A percentile compares a stretch with the other conserved stretches of the same genome.
These are phyloP conservation scores for Marasmius oreades DNA, from an alignment of 1,284 basidiomycete species.

Conservation along the genomic window DNA sequence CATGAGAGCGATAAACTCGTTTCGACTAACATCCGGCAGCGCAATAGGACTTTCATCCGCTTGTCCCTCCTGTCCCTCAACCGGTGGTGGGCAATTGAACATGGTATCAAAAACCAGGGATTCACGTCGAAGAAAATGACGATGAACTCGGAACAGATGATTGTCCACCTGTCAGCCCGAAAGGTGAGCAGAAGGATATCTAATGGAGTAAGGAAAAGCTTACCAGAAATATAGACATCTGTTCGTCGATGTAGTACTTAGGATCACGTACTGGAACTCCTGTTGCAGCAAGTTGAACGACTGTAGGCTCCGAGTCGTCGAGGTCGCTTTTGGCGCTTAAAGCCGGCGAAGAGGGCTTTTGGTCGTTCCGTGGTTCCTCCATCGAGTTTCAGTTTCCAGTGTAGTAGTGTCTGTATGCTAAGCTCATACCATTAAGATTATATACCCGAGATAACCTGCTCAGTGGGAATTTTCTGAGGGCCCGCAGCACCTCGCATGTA, in stretches of 20 bases:
- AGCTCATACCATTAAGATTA: too few species aligned
- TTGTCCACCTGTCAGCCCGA: constrained; percentile 27
- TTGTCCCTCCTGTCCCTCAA: constrained; percentile 17
- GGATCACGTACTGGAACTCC: background rate
- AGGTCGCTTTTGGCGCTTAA: too few species aligned
- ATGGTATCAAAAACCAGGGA: constrained; percentile 31
- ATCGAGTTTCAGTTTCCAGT: too few species aligned
- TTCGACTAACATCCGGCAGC: constrained; percentile 22
- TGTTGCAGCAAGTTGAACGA: too few species aligned
- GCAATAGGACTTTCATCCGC: constrained; percentile 28
- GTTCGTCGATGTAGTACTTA: constrained; percentile 20
- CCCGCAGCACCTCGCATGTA: too few species aligned
- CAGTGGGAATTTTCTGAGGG: too few species aligned
- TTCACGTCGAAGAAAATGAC: constrained; percentile 30
- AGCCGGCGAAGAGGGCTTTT: too few species aligned
- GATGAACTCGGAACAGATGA: constrained; percentile 33
- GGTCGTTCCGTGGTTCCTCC: too few species aligned
- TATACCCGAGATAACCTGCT: too few species aligned
- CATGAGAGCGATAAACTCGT: constrained; percentile 31
- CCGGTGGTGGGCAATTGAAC: constrained; percentile 21
- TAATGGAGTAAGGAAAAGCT: background rate
- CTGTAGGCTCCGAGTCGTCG: too few species aligned
- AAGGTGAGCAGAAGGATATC: background rate
- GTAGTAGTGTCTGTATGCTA: too few species aligned
- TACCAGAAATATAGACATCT: constrained; percentile 20